A percentile compares a stretch with the other conserved stretches of the same genome.
These are phyloP conservation scores for Pyrenula massariospora DNA, from an alignment of 495 filamentous ascomycete genomes.

Conservation along the genomic window DNA sequence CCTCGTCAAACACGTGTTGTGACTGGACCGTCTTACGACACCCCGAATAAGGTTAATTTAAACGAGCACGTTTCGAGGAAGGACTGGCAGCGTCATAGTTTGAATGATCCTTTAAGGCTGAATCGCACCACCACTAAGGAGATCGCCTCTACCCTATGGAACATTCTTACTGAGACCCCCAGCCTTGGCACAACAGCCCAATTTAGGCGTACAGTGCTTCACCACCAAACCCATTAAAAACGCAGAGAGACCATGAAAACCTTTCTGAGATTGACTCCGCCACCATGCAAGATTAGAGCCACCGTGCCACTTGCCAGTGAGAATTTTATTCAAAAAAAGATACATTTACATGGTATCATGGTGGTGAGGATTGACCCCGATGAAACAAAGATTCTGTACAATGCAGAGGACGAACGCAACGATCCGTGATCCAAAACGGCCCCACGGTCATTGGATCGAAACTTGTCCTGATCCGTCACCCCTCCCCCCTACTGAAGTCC, in stretches of 20 bases:
- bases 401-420: not conserved
- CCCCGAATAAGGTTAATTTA: not conserved
- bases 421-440: not conserved
- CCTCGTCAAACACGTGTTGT: not conserved
- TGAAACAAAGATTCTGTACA: not conserved
- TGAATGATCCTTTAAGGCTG: too few relatives aligned
- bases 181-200: too few relatives aligned
- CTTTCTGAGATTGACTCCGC: not conserved
- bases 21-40: not conserved
- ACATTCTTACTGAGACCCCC: too few relatives aligned
- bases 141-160: too few relatives aligned
- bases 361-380: not conserved
- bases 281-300: not conserved
- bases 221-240: too few relatives aligned
- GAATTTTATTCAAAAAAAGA: not conserved
- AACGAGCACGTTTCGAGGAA: too few relatives aligned
- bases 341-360: not conserved
- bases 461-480: not conserved
- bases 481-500: constrained; percentile 25
- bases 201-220: too few relatives aligned
- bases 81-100: too few relatives aligned
- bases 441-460: not conserved
- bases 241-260: too few relatives aligned
- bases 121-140: too few relatives aligned
- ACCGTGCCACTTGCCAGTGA: not conserved